Conservation (phyloP, 1,284 basidiomycete genomes). For the Caloboletus inedulis region DNA sequence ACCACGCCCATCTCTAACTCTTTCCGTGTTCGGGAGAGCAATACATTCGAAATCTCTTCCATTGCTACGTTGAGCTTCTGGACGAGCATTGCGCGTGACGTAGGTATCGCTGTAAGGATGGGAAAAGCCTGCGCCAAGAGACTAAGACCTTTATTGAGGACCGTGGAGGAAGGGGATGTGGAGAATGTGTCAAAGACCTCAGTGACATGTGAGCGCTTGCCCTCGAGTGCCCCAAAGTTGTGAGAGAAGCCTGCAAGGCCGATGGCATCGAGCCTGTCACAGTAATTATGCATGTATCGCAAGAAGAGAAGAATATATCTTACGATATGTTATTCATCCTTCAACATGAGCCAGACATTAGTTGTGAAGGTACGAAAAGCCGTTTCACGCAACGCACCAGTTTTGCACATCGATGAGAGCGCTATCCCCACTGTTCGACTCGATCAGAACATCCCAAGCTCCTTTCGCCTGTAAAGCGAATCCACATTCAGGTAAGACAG, state of each 20-base stretch:
- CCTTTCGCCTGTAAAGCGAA: slow-evolving; percentile 36
- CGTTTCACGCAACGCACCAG: slow-evolving; percentile 1
- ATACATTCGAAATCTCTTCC: not conserved
- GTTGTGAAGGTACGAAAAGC: too few relatives aligned
- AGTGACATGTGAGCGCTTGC: slow-evolving; percentile 42
- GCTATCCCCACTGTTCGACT: slow-evolving; percentile 29
- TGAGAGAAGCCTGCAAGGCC: slow-evolving; percentile 53
- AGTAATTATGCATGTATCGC: slow-evolving; percentile 13
- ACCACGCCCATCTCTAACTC: not conserved
- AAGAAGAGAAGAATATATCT: slow-evolving; percentile 1
- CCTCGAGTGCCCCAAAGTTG: slow-evolving; percentile 29
- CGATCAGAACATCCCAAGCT: slow-evolving; percentile 48
- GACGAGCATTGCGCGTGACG: fast-evolving
- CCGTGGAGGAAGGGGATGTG: slow-evolving; percentile 20
- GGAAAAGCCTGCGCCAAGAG: slow-evolving; percentile 44
- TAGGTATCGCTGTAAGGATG: slow-evolving; percentile 28
- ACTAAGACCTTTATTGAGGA: slow-evolving; percentile 34
- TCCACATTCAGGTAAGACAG: not conserved
- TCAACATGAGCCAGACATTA: not conserved
- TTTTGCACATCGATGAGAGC: slow-evolving; percentile 50
- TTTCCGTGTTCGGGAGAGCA: not conserved
- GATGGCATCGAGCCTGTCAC: slow-evolving; percentile 28
- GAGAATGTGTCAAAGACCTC: slow-evolving; percentile 39
- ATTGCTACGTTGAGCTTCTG: not conserved
- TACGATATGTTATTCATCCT: slow-evolving; percentile 49